These are phyloP conservation scores for Sordariomycetes sp. DNA, from an alignment of 2,329 filamentous ascomycete species.

Conservation along the genomic window DNA sequence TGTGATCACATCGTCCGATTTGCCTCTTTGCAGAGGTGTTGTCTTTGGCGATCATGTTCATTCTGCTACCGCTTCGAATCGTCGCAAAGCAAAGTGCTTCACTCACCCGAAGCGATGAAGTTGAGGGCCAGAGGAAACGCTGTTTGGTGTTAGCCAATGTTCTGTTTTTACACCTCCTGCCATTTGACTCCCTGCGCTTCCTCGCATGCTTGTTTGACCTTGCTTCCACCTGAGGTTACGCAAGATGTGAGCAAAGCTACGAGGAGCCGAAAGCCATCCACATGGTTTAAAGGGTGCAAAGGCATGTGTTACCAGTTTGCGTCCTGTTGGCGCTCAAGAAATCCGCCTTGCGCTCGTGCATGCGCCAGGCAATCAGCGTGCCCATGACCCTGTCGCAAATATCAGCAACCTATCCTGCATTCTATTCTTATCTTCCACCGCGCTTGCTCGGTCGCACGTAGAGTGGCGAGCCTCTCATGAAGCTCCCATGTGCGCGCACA, in stretches of 20 bases:
- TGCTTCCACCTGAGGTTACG: background rate
- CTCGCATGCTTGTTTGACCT: no score
- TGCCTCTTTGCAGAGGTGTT: background rate
- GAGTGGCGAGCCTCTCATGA: no score
- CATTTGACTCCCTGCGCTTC: no score
- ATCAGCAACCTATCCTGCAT: background rate
- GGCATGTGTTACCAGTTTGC: slow-evolving; percentile 58
- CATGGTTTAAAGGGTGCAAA: background rate
- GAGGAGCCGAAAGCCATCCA: background rate
- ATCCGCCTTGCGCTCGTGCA: slow-evolving; percentile 58
- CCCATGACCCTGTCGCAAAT: slow-evolving; percentile 48
- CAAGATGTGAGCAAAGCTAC: background rate
- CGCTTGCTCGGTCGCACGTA: no score
- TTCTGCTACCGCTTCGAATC: slow-evolving; percentile 59
- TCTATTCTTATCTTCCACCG: slow-evolving; percentile 4
- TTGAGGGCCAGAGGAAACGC: slow-evolving; percentile 76
- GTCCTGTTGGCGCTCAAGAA: slow-evolving; percentile 72
- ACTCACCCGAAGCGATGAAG: slow-evolving; percentile 91
- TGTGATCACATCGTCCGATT: background rate
- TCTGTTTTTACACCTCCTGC: no score
- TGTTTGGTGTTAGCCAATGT: slow-evolving; percentile 35
- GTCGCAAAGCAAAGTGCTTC: slow-evolving; percentile 17
- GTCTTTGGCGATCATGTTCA: slow-evolving; percentile 15
- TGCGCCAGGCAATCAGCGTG: slow-evolving; percentile 45
- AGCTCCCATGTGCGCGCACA: background rate